phyloP scores from a whole-genome alignment of 2,329 filamentous ascomycete species.

The Didymella arachidicola region DNA sequence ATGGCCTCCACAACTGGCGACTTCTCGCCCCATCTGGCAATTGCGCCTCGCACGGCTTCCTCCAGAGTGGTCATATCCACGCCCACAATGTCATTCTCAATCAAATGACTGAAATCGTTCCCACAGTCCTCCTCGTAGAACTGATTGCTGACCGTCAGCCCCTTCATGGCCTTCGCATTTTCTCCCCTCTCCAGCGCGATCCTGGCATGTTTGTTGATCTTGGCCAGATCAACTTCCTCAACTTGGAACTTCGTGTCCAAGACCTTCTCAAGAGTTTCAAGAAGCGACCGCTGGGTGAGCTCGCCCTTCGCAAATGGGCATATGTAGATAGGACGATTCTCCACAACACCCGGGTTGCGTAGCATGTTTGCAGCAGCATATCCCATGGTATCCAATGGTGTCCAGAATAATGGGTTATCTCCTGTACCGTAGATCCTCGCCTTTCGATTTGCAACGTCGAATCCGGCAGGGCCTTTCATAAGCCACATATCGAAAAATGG shows the following conservation, averaged over 20 bases:
- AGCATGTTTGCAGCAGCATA: constrained; percentile 43
- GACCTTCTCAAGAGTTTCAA: constrained; percentile 34
- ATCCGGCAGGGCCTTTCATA: constrained; percentile 49
- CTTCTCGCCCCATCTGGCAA: constrained; percentile 36
- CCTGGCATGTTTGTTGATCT: constrained; percentile 39
- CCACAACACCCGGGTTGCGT: constrained; percentile 29
- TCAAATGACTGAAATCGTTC: constrained; percentile 35
- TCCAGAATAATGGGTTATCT: constrained; percentile 42
- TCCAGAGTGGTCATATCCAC: constrained; percentile 36
- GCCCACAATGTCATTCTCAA: constrained; percentile 44
- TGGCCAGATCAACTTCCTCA: constrained; percentile 38
- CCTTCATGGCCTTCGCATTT: constrained; percentile 38
- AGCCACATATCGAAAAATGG: constrained; percentile 52
- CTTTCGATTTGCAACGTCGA: constrained; percentile 37
- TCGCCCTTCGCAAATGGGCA: constrained; percentile 28
- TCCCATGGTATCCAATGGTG: constrained; percentile 39
- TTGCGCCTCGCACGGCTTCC: constrained; percentile 38
- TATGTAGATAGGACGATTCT: constrained; percentile 43
- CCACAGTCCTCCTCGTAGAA: constrained; percentile 44
- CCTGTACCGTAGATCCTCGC: constrained; percentile 49
- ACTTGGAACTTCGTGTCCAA: constrained; percentile 33
- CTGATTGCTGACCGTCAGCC: constrained; percentile 41
- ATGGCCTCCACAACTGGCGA: constrained; percentile 37
- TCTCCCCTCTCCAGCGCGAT: constrained; percentile 41
- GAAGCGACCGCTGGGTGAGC: constrained; percentile 40